These are phyloP conservation scores for Erythrobasidium yunnanense DNA, from an alignment of 768 basidiomycete species.

Conservation along the genomic window DNA sequence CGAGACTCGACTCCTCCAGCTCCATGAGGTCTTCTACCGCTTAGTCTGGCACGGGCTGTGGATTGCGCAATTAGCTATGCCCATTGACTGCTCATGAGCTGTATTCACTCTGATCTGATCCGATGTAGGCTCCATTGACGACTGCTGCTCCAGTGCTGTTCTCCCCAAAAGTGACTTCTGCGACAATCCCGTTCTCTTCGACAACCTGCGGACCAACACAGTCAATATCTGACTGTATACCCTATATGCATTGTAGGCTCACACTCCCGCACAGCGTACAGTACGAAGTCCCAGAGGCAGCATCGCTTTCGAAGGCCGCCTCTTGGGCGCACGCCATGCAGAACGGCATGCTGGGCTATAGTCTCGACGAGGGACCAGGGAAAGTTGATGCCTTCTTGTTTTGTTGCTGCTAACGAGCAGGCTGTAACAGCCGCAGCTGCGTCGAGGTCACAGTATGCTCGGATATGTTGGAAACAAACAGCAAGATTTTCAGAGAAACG, in stretches of 20 bases:
- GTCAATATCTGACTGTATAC: not conserved
- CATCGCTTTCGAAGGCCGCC: constrained; percentile 8
- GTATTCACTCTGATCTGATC: constrained; percentile 65
- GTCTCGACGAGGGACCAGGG: not conserved
- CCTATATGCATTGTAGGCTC: not conserved
- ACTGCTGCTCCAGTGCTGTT: constrained; percentile 81
- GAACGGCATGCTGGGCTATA: not conserved
- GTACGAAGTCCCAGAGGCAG: constrained; percentile 7
- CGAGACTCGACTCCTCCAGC: constrained; percentile 68
- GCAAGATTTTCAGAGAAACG: no score
- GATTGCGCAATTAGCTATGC: not conserved
- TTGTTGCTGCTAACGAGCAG: not conserved
- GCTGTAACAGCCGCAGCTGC: no score
- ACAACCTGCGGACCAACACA: constrained; percentile 48
- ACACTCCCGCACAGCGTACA: constrained; percentile 18
- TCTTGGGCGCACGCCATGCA: constrained; percentile 8
- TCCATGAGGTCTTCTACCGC: constrained; percentile 44
- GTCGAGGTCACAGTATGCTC: no score
- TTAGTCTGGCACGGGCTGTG: constrained; percentile 54
- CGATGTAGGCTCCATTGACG: constrained; percentile 87
- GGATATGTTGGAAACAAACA: no score
- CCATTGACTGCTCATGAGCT: not conserved
- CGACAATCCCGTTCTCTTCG: constrained; percentile 86
- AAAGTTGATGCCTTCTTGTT: not conserved
- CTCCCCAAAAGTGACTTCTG: constrained; percentile 92